Conservation (phyloP, 2,329 filamentous ascomycete genomes). For the Diaporthe australafricana region DNA sequence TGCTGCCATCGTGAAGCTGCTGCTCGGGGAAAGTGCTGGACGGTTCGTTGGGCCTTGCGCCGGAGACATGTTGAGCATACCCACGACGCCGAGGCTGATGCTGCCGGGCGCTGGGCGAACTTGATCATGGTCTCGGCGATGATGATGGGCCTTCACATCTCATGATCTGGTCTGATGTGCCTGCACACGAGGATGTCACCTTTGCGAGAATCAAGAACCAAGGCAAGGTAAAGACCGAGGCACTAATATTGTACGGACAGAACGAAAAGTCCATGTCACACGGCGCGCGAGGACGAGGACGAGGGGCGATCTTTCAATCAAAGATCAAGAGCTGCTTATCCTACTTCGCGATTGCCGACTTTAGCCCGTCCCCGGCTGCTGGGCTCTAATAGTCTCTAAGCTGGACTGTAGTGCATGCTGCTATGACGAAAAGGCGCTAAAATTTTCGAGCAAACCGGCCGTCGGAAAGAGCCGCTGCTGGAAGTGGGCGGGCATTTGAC, state of each 20-base stretch:
- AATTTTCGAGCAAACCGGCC: conserved; percentile 34
- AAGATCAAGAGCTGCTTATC: background rate
- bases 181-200: background rate
- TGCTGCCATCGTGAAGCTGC: conserved; percentile 37
- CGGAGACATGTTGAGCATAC: conserved; percentile 70
- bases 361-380: conserved; percentile 26
- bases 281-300: background rate
- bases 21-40: conserved; percentile 31
- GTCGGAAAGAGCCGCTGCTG: conserved; percentile 39
- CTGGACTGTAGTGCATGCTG: no score
- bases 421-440: conserved; percentile 32
- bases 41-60: conserved; percentile 49
- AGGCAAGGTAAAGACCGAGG: background rate
- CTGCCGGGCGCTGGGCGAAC: conserved; percentile 52
- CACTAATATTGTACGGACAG: background rate
- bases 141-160: conserved; percentile 5
- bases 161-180: background rate
- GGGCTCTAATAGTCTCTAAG: no score
- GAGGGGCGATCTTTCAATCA: conserved; percentile 8
- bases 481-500: conserved; percentile 4
- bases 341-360: conserved; percentile 21
- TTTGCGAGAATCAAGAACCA: background rate
- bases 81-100: conserved; percentile 56
- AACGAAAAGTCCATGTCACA: background rate
- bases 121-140: conserved; percentile 49